These are phyloP conservation scores for Talaromyces stipitatus DNA, from an alignment of 495 filamentous ascomycete species.

Conservation along the genomic window DNA sequence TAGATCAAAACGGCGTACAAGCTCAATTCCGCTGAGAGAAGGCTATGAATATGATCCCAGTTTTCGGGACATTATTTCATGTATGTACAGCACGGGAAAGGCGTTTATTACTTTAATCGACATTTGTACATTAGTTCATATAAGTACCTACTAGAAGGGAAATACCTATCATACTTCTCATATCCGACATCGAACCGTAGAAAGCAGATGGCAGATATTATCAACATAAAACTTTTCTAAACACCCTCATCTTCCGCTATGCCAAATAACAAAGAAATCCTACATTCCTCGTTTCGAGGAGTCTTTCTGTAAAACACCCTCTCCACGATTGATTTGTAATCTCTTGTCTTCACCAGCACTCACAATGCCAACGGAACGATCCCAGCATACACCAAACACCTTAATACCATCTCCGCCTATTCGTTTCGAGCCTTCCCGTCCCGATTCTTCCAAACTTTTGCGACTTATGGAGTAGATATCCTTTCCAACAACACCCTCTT, in stretches of 20 bases:
- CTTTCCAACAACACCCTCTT: conserved; percentile 63
- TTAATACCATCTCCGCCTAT: conserved; percentile 72
- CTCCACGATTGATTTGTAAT: conserved; percentile 80
- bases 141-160: neutral
- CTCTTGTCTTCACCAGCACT: conserved; percentile 86
- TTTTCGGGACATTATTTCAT: neutral
- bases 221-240: neutral
- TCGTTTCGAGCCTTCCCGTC: conserved; percentile 40
- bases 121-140: neutral
- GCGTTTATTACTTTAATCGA: conserved; percentile 3
- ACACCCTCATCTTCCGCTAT: neutral
- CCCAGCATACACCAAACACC: conserved; percentile 89
- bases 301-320: conserved; percentile 28
- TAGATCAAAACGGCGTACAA: conserved; percentile 69
- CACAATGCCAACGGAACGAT: conserved; percentile 75
- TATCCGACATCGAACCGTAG: neutral
- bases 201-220: neutral
- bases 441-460: conserved; percentile 50
- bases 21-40: conserved; percentile 72
- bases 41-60: conserved; percentile 26
- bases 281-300: neutral
- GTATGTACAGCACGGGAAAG: neutral
- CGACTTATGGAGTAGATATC: conserved; percentile 74
- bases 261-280: neutral
- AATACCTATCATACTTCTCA: neutral